phyloP scores from a whole-genome alignment of 2,329 filamentous ascomycete species.

The Exophiala alcalophila region DNA sequence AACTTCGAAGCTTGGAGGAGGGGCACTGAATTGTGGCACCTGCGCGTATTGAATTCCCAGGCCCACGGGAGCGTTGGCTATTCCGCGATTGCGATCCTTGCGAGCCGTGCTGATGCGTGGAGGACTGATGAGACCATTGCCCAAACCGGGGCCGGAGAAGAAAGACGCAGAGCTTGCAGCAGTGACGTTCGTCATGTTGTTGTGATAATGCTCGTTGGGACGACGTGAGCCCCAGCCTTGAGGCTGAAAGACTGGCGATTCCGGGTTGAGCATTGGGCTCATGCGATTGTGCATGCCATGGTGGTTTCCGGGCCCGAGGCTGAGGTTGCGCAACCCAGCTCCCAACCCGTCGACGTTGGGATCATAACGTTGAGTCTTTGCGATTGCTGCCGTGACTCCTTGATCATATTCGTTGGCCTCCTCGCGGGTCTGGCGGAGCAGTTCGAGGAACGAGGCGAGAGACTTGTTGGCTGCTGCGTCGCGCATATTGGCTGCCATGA shows the following conservation, averaged over 20 bases:
- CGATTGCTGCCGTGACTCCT: neutral
- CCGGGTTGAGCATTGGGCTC: neutral
- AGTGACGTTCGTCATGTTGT: too few relatives aligned
- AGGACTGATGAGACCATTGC: slow-evolving; percentile 16
- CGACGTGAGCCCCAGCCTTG: neutral
- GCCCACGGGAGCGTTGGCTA: too few relatives aligned
- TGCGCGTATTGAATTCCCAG: too few relatives aligned
- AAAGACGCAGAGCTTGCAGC: neutral
- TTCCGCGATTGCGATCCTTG: too few relatives aligned
- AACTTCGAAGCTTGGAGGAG: too few relatives aligned
- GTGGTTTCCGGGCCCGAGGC: neutral
- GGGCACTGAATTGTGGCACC: too few relatives aligned
- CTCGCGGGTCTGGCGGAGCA: neutral
- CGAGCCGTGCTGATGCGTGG: slow-evolving; percentile 16
- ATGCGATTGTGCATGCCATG: neutral
- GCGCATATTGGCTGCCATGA: too few relatives aligned
- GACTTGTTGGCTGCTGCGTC: too few relatives aligned
- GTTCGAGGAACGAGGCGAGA: slow-evolving; percentile 2
- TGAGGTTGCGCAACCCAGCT: neutral
- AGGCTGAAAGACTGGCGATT: neutral
- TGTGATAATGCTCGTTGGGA: too few relatives aligned
- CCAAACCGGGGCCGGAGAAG: slow-evolving; percentile 11
- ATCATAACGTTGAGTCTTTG: neutral
- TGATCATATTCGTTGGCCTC: slow-evolving; percentile 1
- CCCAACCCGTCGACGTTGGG: neutral